Evolutionary conservation across 495 filamentous ascomycete species (phyloP), one percentile per base, ranked within the genome.

Genomic region (Aspergillus funiculosus): DNA sequence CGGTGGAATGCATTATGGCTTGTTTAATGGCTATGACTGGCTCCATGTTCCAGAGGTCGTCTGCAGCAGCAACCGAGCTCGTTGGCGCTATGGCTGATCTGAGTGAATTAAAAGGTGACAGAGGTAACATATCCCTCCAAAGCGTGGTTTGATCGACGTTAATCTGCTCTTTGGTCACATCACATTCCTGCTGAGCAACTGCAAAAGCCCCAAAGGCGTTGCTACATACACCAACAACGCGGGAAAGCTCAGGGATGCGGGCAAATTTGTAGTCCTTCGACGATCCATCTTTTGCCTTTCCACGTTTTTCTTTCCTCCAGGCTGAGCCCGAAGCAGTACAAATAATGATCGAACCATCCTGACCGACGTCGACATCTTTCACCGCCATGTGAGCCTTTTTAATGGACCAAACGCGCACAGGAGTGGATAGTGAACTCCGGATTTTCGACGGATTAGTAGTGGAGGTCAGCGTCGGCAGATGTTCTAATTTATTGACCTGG

Each of bases 341-440:
- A 46, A 98, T 80, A 46, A 98, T 94, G 48, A 98, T 87, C 2
- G 89, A 95, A 5, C 89, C 94, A 69, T 96, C 86, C 60, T 94
- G 87, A 10, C 89, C 87, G 4, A 98, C 82, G 49, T 80, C 86
- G 13, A 94, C 85, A 52, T 95, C 94, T 49, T 75, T 77, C 6
- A 85, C 90, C 8, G 87, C 88, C 77, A 94, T 94, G 44, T 86
- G 79, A 3, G 79, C 81, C 52, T 86, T 90, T 53, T 80, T 82
- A 13, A 83, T 62, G 21, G 81, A 80, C 92, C 92, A 98, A 24
- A 94, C 82, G 40, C 85, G 78, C 36, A 84, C 74, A 9, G 89
- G 85, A 13, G 68, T 50, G 2, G 87, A 87, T 5, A 95, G 64
- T 1, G 88, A 86, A 29, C 82, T 81, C 24, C 82, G 80, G 37